Conservation (phyloP, 1,284 basidiomycete genomes). For the Heterobasidion occidentale region DNA sequence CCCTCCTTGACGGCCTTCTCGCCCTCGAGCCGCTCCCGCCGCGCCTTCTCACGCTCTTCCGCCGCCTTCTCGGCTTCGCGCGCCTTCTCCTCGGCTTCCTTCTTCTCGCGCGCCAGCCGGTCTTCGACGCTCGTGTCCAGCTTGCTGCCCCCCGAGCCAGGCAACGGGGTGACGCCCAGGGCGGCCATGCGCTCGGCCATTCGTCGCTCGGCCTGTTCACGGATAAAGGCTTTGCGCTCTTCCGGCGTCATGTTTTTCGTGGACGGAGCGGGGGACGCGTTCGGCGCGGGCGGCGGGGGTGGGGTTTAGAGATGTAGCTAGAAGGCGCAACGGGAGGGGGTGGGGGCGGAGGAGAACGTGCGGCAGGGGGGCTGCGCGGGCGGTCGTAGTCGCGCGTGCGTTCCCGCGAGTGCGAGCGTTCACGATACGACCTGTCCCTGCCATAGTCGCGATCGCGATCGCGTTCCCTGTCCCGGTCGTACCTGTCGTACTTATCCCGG, state of each 20-base stretch:
- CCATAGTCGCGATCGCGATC: conserved; percentile 15
- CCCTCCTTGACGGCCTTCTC: conserved; percentile 56
- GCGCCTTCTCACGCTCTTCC: conserved; percentile 63
- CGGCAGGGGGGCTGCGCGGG: conserved; percentile 40
- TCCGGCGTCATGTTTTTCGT: conserved; percentile 79
- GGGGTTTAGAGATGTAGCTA: conserved; percentile 32
- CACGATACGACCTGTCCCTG: conserved; percentile 12
- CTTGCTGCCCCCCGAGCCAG: conserved; percentile 37
- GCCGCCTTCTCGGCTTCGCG: conserved; percentile 70
- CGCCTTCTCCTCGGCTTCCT: conserved; percentile 79
- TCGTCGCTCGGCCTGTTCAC: conserved; percentile 77
- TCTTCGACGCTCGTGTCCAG: conserved; percentile 79
- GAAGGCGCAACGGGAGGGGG: conserved; percentile 36
- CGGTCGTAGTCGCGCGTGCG: conserved; percentile 26
- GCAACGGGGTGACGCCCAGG: conserved; percentile 64
- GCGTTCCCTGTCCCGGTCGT: conserved; percentile 27
- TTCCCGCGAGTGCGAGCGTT: conserved; percentile 22
- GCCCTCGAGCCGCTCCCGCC: conserved; percentile 60
- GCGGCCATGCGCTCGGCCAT: conserved; percentile 86
- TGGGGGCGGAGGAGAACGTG: conserved; percentile 40
- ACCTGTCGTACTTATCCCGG: conserved; percentile 20
- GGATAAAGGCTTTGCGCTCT: conserved; percentile 77
- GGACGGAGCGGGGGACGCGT: conserved; percentile 42
- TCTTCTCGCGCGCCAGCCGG: conserved; percentile 75
- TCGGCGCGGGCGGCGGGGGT: conserved; percentile 40